A percentile compares a stretch with the other conserved stretches of the same genome.
These are phyloP conservation scores for Fusarium floridanum DNA, from an alignment of 2,329 filamentous ascomycete genomes.

Conservation along the genomic window DNA sequence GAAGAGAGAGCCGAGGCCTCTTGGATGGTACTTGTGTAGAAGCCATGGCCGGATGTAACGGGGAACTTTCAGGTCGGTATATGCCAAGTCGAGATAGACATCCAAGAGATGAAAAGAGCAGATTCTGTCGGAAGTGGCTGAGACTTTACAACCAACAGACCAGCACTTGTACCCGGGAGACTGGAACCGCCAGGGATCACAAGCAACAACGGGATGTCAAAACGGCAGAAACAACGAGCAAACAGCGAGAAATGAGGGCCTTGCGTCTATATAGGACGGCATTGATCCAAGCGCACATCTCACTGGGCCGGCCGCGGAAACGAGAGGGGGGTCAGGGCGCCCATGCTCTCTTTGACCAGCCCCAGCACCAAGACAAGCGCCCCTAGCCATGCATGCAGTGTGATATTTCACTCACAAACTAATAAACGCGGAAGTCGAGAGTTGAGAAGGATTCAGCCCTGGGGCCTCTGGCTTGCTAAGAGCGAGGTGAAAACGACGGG, in stretches of 20 bases:
- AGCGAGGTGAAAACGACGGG: conserved; percentile 25
- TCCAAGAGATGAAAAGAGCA: conserved; percentile 13
- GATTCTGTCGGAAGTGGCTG: conserved; percentile 16
- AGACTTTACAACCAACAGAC: conserved; percentile 38
- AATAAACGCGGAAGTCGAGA: conserved; percentile 31
- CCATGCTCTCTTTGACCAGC: conserved; percentile 23
- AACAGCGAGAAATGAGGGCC: conserved; percentile 42
- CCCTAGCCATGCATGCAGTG: conserved; percentile 49
- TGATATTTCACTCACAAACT: conserved; percentile 42
- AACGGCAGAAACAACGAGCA: conserved; percentile 33
- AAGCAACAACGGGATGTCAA: conserved; percentile 33
- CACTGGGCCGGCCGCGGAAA: conserved; percentile 25
- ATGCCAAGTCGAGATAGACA: conserved; percentile 5
- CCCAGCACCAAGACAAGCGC: conserved; percentile 42
- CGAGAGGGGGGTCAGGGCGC: conserved; percentile 15
- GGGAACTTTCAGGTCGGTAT: conserved; percentile 8
- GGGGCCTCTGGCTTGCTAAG: conserved; percentile 23
- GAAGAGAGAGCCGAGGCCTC: conserved; percentile 69
- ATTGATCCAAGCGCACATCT: conserved; percentile 26
- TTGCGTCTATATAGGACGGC: conserved; percentile 47
- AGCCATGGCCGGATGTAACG: conserved; percentile 50
- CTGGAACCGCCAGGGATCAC: conserved; percentile 44
- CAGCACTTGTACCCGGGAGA: conserved; percentile 39
- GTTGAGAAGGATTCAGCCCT: conserved; percentile 38
- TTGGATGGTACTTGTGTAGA: conserved; percentile 56